These are phyloP conservation scores for Euphorbia schlechtendalii DNA, from an alignment of 441 rosid species.

Conservation along the genomic window DNA sequence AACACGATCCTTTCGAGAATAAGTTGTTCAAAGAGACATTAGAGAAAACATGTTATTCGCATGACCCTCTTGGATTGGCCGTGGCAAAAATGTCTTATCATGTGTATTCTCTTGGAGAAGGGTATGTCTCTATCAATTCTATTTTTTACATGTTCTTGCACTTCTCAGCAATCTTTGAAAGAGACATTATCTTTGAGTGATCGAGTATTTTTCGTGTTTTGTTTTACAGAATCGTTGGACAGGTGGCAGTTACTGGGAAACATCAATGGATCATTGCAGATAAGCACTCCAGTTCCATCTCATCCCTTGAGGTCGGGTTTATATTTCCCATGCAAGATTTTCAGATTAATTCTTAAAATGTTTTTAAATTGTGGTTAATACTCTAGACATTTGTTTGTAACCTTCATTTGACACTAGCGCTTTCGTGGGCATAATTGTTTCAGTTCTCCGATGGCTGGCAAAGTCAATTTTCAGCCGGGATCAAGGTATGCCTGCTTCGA, in stretches of 20 bases:
- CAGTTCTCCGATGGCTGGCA: constrained; percentile 81
- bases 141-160: background rate
- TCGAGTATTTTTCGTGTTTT: constrained; percentile 7
- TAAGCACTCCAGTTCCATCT: constrained; percentile 32
- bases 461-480: constrained; percentile 71
- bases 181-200: background rate
- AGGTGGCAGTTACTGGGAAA: constrained; percentile 76
- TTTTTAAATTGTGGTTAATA: no score
- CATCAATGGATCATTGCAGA: constrained; percentile 71
- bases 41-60: constrained; percentile 32
- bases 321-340: constrained; percentile 13
- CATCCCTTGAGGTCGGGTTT: constrained; percentile 52
- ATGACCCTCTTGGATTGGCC: constrained; percentile 61
- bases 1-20: constrained; percentile 29
- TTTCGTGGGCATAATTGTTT: constrained; percentile 16
- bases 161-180: background rate
- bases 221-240: constrained; percentile 70
- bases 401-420: constrained; percentile 7
- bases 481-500: constrained; percentile 45
- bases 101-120: constrained; percentile 84
- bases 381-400: no score
- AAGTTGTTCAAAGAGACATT: constrained; percentile 30
- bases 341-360: no score
- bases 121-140: constrained; percentile 42
- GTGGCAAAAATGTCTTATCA: constrained; percentile 88